Evolutionary conservation across 2,329 filamentous ascomycete genomes (phyloP).

Genomic region (Epichloe brachyelytri): DNA sequence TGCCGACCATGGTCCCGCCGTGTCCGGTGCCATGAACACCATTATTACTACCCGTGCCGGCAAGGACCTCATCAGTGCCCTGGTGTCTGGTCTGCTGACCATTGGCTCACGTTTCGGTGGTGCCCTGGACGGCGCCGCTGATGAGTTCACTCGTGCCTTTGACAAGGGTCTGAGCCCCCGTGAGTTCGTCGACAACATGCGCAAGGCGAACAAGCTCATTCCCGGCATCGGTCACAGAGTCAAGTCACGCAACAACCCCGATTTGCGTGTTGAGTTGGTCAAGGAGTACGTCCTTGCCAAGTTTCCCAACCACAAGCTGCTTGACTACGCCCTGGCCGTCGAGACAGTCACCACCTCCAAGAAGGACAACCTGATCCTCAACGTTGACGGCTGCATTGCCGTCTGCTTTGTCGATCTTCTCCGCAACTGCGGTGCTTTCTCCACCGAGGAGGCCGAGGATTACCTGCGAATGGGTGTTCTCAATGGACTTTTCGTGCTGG

Average conservation of each 20-base stretch:
- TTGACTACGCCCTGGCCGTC: slow-evolving; percentile 96
- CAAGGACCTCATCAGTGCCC: slow-evolving; percentile 92
- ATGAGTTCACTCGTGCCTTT: slow-evolving; percentile 96
- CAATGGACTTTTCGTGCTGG: slow-evolving; percentile 97
- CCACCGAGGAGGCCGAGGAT: slow-evolving; percentile 89
- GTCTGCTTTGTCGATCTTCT: slow-evolving; percentile 98
- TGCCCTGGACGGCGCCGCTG: slow-evolving; percentile 91
- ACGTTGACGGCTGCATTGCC: slow-evolving; percentile 95
- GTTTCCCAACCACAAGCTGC: slow-evolving; percentile 95
- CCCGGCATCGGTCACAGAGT: slow-evolving; percentile 98
- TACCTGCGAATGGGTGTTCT: slow-evolving; percentile 99
- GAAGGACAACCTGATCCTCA: slow-evolving; percentile 99
- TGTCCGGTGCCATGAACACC: slow-evolving; percentile 99
- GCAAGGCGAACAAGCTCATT: slow-evolving; percentile 99
- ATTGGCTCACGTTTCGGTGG: slow-evolving; percentile 98
- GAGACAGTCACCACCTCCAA: slow-evolving; percentile 98
- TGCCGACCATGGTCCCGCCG: slow-evolving; percentile 95
- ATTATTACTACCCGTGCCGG: slow-evolving; percentile 99
- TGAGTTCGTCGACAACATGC: slow-evolving; percentile 98
- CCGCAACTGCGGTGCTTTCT: slow-evolving; percentile 97
- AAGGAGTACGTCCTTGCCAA: slow-evolving; percentile 97
- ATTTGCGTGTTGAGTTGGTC: slow-evolving; percentile 97
- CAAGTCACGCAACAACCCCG: slow-evolving; percentile 99
- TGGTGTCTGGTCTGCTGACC: slow-evolving; percentile 93
- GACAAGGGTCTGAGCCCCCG: slow-evolving; percentile 97